These are phyloP conservation scores for Bassia scoparia DNA, from an alignment of 148 eudicot genomes.

Conservation along the genomic window DNA sequence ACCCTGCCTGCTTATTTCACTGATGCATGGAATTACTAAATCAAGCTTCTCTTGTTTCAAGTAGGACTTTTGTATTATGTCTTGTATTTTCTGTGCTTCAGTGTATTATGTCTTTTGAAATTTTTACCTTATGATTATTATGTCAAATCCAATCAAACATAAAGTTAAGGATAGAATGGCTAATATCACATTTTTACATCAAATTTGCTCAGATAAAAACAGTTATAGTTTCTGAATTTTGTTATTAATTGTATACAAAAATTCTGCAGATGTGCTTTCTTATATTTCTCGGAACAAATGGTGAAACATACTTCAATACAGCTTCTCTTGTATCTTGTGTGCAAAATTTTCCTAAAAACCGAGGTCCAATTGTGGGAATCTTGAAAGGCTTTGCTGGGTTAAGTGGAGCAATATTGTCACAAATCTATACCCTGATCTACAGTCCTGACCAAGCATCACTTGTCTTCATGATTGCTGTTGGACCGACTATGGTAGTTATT, in stretches of 20 bases:
- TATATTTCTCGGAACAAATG: conserved; percentile 81
- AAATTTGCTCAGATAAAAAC: background rate
- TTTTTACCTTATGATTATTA: background rate
- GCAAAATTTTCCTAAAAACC: conserved; percentile 86
- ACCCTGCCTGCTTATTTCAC: background rate
- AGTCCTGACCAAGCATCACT: conserved; percentile 81
- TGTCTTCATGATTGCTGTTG: conserved; percentile 91
- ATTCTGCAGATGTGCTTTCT: conserved; percentile 77
- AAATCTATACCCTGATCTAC: conserved; percentile 55
- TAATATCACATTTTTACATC: background rate
- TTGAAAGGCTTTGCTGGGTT: conserved; percentile 93
- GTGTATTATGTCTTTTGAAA: background rate
- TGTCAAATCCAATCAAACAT: background rate
- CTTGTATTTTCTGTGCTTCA: background rate
- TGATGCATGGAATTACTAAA: background rate
- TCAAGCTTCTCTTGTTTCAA: too few species aligned
- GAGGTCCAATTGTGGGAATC: conserved; percentile 94
- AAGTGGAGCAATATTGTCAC: conserved; percentile 82
- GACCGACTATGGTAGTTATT: conserved; percentile 77
- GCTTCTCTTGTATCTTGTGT: conserved; percentile 84
- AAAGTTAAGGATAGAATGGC: background rate
- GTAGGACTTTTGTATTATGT: too few species aligned
- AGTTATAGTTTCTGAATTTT: background rate
- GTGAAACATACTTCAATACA: conserved; percentile 91
- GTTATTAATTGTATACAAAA: background rate